Evolutionary conservation across 2,329 filamentous ascomycete species (phyloP).

Genomic region (Pezicula neosporulosa): DNA sequence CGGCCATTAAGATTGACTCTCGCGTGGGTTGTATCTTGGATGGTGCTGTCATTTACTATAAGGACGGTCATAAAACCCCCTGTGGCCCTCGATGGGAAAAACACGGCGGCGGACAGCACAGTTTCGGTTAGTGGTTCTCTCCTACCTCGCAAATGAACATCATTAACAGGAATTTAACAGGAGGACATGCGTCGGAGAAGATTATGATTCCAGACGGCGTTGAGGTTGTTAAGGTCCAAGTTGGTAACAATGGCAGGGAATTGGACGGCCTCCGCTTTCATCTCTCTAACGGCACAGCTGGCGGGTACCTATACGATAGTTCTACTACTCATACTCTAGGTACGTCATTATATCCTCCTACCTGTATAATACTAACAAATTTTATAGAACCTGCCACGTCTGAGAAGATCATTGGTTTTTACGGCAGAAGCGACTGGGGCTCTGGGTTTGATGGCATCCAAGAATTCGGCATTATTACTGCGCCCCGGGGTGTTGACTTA

Average conservation of each 20-base stretch:
- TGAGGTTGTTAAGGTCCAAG: constrained; percentile 28
- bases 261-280: constrained; percentile 29
- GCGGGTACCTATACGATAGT: constrained; percentile 26
- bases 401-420: constrained; percentile 44
- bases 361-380: background rate
- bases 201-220: constrained; percentile 24
- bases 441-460: constrained; percentile 18
- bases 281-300: constrained; percentile 25
- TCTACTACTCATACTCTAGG: constrained; percentile 4
- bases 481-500: constrained; percentile 34
- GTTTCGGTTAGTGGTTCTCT: constrained; percentile 8
- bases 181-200: constrained; percentile 24
- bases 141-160: background rate
- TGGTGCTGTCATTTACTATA: constrained; percentile 41
- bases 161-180: background rate
- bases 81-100: constrained; percentile 33
- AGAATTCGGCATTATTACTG: constrained; percentile 47
- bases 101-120: background rate
- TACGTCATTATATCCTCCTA: background rate
- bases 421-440: constrained; percentile 32
- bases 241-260: constrained; percentile 13
- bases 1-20: constrained; percentile 40
- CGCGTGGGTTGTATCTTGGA: constrained; percentile 41
- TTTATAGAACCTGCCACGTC: constrained; percentile 26
- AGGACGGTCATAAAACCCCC: constrained; percentile 37